A percentile compares a stretch with the other conserved stretches of the same genome.
These are phyloP conservation scores for Colletotrichum orchidophilum DNA, from an alignment of 2,329 filamentous ascomycete species.

Conservation along the genomic window DNA sequence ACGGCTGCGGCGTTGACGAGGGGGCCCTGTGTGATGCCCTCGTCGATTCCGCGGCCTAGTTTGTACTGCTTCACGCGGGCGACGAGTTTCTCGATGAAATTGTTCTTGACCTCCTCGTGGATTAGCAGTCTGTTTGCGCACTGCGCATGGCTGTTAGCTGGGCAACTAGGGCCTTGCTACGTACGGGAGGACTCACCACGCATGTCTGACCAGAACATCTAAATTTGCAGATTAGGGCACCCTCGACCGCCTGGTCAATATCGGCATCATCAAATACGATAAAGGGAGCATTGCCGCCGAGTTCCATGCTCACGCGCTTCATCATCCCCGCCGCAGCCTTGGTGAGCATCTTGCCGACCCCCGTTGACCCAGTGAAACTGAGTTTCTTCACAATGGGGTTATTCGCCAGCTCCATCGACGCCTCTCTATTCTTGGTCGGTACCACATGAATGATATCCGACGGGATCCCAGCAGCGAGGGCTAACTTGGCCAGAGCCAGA, in stretches of 20 bases:
- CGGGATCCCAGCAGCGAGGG: conserved; percentile 72
- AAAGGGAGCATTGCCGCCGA: conserved; percentile 79
- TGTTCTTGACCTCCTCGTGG: conserved; percentile 67
- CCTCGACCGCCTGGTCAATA: conserved; percentile 71
- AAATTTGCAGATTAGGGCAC: conserved; percentile 76
- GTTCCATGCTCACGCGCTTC: conserved; percentile 79
- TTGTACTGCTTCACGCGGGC: conserved; percentile 66
- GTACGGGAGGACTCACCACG: conserved; percentile 47
- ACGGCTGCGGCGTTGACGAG: conserved; percentile 73
- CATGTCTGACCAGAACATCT: conserved; percentile 78
- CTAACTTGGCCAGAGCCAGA: conserved; percentile 72
- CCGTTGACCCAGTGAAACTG: conserved; percentile 74
- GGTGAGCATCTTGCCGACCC: conserved; percentile 64
- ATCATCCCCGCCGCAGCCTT: conserved; percentile 74
- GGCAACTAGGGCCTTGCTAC: accelerated
- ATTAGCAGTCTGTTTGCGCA: conserved; percentile 64
- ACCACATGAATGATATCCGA: conserved; percentile 64
- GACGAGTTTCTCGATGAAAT: conserved; percentile 59
- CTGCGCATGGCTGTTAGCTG: conserved; percentile 36
- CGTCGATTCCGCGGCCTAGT: conserved; percentile 64
- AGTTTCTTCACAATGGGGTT: conserved; percentile 68
- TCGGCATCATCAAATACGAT: conserved; percentile 82
- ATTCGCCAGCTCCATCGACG: conserved; percentile 38
- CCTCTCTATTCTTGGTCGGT: conserved; percentile 38
- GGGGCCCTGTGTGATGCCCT: conserved; percentile 67